Percentiles rank a stretch among this genome's conserved stretches.
phyloP scores from a whole-genome alignment of 306 rosid genomes.

The Quercus berberidifolia region DNA sequence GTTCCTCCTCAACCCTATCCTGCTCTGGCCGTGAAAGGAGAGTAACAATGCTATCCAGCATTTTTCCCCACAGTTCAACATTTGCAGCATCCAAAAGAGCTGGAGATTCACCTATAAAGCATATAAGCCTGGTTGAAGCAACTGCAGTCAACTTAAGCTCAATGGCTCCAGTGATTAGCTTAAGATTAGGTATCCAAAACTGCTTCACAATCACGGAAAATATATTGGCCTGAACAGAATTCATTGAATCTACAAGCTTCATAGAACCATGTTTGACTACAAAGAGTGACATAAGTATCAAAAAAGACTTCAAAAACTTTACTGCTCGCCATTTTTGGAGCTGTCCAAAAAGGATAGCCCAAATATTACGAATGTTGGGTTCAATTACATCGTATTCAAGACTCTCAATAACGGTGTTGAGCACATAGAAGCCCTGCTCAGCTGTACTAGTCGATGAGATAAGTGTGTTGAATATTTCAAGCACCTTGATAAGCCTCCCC shows the following conservation, averaged over 20 bases:
- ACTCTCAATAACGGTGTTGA: constrained; percentile 86
- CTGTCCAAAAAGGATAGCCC: constrained; percentile 81
- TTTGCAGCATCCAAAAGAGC: constrained; percentile 63
- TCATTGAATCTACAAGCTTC: constrained; percentile 64
- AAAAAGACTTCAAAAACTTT: constrained; percentile 66
- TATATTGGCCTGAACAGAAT: constrained; percentile 59
- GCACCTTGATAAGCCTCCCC: constrained; percentile 75
- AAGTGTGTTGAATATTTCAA: constrained; percentile 79
- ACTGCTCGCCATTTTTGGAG: constrained; percentile 62
- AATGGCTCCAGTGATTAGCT: constrained; percentile 61
- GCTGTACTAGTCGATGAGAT: constrained; percentile 59
- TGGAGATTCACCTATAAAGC: constrained; percentile 48
- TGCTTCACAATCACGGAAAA: constrained; percentile 65
- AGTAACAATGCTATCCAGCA: constrained; percentile 88
- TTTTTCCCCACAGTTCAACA: constrained; percentile 77
- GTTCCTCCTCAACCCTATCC: constrained; percentile 80
- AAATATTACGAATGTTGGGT: constrained; percentile 59
- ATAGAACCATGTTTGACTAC: constrained; percentile 70
- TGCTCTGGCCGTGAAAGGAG: constrained; percentile 90
- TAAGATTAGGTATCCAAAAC: constrained; percentile 90
- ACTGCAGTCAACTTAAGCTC: constrained; percentile 88
- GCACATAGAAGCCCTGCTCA: constrained; percentile 95
- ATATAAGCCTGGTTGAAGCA: constrained; percentile 81
- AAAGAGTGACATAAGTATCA: constrained; percentile 84
- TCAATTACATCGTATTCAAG: constrained; percentile 64